Conservation (phyloP, 805 yeast genomes). For the Starmerella cellae region DNA sequence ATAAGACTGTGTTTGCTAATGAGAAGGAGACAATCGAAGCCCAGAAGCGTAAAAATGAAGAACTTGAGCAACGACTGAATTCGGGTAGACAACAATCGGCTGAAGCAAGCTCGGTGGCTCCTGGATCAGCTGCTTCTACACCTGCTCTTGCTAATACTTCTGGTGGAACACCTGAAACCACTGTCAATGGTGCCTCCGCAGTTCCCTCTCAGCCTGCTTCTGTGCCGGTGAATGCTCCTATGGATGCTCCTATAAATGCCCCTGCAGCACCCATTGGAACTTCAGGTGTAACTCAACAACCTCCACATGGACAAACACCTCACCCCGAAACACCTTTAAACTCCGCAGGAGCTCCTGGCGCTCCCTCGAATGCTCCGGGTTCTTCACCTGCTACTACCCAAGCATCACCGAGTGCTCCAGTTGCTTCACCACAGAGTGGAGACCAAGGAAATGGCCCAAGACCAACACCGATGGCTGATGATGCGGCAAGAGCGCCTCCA, state of each 20-base stretch:
- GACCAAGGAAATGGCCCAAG: too few relatives aligned
- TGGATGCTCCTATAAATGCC: not conserved
- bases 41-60: conserved; percentile 13
- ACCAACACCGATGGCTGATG: not conserved
- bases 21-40: conserved; percentile 4
- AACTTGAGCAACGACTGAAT: conserved; percentile 8
- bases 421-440: too few relatives aligned
- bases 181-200: not conserved
- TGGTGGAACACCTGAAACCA: not conserved
- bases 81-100: not conserved
- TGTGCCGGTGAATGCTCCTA: not conserved
- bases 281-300: not conserved
- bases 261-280: not conserved
- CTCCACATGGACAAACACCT: too few relatives aligned
- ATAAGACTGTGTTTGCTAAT: not conserved
- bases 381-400: not conserved
- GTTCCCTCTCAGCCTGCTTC: not conserved
- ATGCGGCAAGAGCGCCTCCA: not conserved
- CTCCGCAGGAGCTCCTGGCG: too few relatives aligned
- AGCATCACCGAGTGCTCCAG: not conserved
- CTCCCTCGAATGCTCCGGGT: not conserved
- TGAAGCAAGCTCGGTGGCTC: not conserved
- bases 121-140: not conserved
- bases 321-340: too few relatives aligned
- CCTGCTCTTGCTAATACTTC: not conserved